phyloP scores from a whole-genome alignment of 768 basidiomycete genomes.

The Astraeus odoratus region DNA sequence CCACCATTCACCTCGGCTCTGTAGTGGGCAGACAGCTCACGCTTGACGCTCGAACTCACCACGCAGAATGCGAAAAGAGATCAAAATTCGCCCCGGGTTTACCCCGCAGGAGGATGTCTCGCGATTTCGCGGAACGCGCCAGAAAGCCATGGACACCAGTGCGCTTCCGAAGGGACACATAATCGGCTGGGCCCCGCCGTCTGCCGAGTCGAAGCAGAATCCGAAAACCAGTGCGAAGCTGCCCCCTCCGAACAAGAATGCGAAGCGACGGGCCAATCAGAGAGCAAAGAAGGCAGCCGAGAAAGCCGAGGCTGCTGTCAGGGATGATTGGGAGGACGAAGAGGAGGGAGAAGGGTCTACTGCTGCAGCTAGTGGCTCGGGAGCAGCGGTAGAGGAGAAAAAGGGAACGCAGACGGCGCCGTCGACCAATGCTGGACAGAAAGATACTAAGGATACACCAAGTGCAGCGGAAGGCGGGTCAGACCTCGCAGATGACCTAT shows the following conservation, averaged over 20 bases:
- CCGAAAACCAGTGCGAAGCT: slow-evolving; percentile 22
- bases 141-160: slow-evolving; percentile 61
- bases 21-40: slow-evolving; percentile 10
- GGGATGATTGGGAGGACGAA: slow-evolving; percentile 75
- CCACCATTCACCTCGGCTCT: slow-evolving; percentile 8
- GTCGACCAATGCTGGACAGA: slow-evolving; percentile 18
- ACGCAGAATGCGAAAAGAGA: slow-evolving; percentile 74
- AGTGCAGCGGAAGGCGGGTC: slow-evolving; percentile 11
- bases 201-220: slow-evolving; percentile 32
- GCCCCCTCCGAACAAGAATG: slow-evolving; percentile 64
- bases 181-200: slow-evolving; percentile 70
- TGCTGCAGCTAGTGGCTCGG: slow-evolving; percentile 13
- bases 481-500: slow-evolving; percentile 43
- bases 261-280: slow-evolving; percentile 74
- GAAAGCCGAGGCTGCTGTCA: slow-evolving; percentile 48
- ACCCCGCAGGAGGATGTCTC: slow-evolving; percentile 91
- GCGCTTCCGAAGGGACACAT: slow-evolving; percentile 73
- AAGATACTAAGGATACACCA: slow-evolving; percentile 16
- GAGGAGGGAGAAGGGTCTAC: slow-evolving; percentile 27
- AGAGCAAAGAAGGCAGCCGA: slow-evolving; percentile 59
- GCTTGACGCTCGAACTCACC: neutral
- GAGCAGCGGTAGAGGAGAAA: slow-evolving; percentile 21
- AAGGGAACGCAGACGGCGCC: slow-evolving; percentile 2
- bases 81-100: slow-evolving; percentile 87
- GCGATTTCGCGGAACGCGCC: slow-evolving; percentile 76